Conservation (phyloP, 2,329 filamentous ascomycete genomes). For the Didymosphaeria variabile region DNA sequence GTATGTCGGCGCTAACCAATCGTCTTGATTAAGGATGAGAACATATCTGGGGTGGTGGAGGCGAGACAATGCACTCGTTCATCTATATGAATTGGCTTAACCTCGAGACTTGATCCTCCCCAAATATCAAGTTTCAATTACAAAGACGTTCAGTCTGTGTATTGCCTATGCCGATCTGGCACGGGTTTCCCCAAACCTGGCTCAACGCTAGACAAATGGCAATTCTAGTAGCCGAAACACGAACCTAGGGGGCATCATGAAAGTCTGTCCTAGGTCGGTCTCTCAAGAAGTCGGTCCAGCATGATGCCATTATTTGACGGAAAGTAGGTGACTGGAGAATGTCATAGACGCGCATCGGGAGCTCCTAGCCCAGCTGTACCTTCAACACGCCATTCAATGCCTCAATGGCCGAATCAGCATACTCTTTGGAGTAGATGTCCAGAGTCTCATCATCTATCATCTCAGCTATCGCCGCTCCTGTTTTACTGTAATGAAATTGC, state of each 20-base stretch:
- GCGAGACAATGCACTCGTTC: background rate
- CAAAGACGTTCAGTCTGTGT: background rate
- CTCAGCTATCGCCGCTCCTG: constrained; percentile 31
- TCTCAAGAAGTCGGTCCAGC: background rate
- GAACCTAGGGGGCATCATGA: background rate
- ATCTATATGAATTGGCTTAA: background rate
- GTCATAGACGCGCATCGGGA: background rate
- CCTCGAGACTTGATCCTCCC: background rate
- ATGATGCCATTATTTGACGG: background rate
- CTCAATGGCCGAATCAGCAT: constrained; percentile 43
- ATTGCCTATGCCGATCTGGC: too few species aligned
- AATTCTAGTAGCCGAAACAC: too few species aligned
- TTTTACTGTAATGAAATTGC: constrained; percentile 32
- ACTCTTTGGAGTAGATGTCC: constrained; percentile 37
- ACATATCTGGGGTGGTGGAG: constrained; percentile 11
- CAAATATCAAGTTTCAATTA: background rate
- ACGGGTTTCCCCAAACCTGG: too few species aligned
- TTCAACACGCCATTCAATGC: constrained; percentile 41
- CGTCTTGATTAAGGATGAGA: constrained; percentile 18
- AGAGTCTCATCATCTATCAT: constrained; percentile 36
- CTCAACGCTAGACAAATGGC: too few species aligned
- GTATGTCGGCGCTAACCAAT: background rate
- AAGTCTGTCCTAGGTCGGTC: too few species aligned
- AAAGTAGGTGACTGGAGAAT: background rate
- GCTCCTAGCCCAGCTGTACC: constrained; percentile 44